Evolutionary conservation across 2,329 filamentous ascomycete species (phyloP).

Genomic region (Leptographium radiaticola): DNA sequence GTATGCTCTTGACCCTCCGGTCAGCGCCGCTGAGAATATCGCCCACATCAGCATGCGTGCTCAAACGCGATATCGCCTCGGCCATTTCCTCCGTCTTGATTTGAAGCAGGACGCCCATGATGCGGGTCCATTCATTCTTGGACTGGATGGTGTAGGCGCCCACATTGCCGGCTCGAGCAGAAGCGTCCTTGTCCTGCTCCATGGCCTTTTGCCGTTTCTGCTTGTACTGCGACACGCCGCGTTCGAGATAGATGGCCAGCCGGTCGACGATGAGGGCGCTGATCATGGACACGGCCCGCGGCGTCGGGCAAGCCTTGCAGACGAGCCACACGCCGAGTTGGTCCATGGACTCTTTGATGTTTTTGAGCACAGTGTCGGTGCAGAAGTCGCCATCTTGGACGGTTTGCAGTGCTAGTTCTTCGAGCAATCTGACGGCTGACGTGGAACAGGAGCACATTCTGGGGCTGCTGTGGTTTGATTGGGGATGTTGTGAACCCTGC

Average conservation of each 20-base stretch:
- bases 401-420: not conserved
- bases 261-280: not conserved
- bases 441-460: not conserved
- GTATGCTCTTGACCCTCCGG: not conserved
- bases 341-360: not conserved
- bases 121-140: not conserved
- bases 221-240: not conserved
- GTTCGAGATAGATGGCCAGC: not conserved
- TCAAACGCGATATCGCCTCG: not conserved
- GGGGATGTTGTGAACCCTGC: not conserved
- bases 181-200: not conserved
- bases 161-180: not conserved
- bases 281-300: not conserved
- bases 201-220: not conserved
- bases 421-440: not conserved
- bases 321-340: not conserved
- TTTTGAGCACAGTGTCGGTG: not conserved
- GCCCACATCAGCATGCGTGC: not conserved
- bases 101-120: not conserved
- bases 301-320: not conserved
- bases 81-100: not conserved
- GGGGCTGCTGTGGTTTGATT: not conserved
- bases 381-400: not conserved
- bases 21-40: not conserved
- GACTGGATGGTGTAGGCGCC: not conserved